phyloP scores from a whole-genome alignment of 2,329 filamentous ascomycete genomes.

The Cladorrhinum sp. region DNA sequence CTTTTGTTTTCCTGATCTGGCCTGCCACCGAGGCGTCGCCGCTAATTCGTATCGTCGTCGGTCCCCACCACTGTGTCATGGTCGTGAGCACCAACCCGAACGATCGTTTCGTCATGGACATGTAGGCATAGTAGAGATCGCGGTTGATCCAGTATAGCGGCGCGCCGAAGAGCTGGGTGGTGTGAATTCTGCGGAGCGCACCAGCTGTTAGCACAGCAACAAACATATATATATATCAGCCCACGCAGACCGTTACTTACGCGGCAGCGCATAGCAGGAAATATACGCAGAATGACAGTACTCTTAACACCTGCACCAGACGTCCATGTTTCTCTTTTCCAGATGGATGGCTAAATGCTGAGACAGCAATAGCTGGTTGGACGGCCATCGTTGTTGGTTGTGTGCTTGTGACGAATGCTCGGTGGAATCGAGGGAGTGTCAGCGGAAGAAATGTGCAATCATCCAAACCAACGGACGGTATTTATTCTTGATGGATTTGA shows the following conservation, averaged over 20 bases:
- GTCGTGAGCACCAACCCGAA: conserved; percentile 76
- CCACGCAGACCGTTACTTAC: conserved; percentile 41
- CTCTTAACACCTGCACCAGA: conserved; percentile 50
- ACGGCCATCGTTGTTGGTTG: conserved; percentile 21
- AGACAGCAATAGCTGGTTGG: conserved; percentile 11
- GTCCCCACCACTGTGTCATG: conserved; percentile 85
- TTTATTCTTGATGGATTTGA: background rate
- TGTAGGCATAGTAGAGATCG: conserved; percentile 79
- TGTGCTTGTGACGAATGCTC: conserved; percentile 31
- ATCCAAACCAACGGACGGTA: background rate
- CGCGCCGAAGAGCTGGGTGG: conserved; percentile 71
- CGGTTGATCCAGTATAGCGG: conserved; percentile 74
- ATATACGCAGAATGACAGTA: conserved; percentile 50
- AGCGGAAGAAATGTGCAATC: background rate
- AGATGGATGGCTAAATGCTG: conserved; percentile 45
- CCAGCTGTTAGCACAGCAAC: background rate
- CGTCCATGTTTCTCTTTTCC: conserved; percentile 53
- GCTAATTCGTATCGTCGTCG: conserved; percentile 76
- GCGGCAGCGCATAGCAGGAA: conserved; percentile 47
- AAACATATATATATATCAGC: no score
- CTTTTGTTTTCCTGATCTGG: conserved; percentile 66
- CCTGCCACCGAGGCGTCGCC: conserved; percentile 76
- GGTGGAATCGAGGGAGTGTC: conserved; percentile 8
- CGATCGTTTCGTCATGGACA: conserved; percentile 80
- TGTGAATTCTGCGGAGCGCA: conserved; percentile 50